These are phyloP conservation scores for Laguncularia racemosa DNA, from an alignment of 345 rosid genomes.

Conservation along the genomic window DNA sequence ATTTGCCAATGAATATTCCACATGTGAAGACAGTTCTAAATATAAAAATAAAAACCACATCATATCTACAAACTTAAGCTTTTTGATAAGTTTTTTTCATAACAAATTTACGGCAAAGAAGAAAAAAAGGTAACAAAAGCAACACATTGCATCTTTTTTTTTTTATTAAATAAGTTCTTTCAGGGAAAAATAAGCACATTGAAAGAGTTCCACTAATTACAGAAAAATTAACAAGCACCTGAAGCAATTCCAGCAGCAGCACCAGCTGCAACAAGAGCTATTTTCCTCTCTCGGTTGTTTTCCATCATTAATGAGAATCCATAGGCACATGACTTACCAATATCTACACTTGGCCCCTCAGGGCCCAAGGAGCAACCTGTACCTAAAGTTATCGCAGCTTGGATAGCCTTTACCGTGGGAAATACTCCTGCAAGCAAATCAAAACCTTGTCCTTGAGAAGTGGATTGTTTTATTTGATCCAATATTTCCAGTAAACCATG, in stretches of 20 bases:
- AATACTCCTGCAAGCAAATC: conserved; percentile 80
- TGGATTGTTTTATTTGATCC: conserved; percentile 71
- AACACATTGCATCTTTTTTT: too few species aligned
- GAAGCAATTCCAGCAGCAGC: conserved; percentile 98
- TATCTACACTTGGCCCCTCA: conserved; percentile 97
- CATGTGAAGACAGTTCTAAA: too few species aligned
- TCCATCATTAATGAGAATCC: conserved; percentile 94
- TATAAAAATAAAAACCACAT: too few species aligned
- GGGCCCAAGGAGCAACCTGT: conserved; percentile 98
- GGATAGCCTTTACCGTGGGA: conserved; percentile 83
- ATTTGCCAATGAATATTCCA: too few species aligned
- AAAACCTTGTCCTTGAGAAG: conserved; percentile 66
- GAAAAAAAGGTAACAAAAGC: too few species aligned
- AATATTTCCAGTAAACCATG: conserved; percentile 90
- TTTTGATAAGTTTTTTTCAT: too few species aligned
- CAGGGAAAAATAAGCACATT: background rate
- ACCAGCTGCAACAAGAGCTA: conserved; percentile 95
- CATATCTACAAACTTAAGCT: too few species aligned
- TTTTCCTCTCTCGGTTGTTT: conserved; percentile 91
- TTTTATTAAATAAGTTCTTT: too few species aligned
- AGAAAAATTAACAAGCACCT: conserved; percentile 32
- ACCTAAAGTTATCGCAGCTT: conserved; percentile 91
- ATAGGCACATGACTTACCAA: conserved; percentile 92
- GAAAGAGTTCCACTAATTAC: background rate
- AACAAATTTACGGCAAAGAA: too few species aligned